Conservation (phyloP, 176 grass and related monocot species). For the Triticum dicoccoides region DNA sequence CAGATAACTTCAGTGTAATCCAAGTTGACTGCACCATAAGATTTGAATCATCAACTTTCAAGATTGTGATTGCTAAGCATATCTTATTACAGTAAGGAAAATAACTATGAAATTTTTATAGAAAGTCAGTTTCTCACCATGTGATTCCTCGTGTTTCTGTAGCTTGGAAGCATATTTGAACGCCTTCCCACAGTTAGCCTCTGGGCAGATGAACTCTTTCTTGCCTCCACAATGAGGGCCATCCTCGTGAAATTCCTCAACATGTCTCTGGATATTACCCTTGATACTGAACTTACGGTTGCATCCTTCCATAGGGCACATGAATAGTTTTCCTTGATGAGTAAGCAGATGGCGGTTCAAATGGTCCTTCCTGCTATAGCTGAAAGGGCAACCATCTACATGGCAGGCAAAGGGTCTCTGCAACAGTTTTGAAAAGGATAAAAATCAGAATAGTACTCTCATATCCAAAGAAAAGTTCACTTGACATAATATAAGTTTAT, state of each 20-base stretch:
- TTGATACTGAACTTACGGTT: conserved; percentile 54
- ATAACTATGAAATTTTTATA: background rate
- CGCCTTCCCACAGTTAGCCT: conserved; percentile 56
- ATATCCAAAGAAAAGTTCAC: background rate
- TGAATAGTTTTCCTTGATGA: conserved; percentile 62
- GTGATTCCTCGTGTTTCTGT: conserved; percentile 65
- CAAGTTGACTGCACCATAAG: conserved; percentile 46
- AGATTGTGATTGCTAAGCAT: background rate
- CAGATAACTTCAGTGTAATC: conserved; percentile 69
- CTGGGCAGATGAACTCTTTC: conserved; percentile 53
- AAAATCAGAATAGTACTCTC: conserved; percentile 15
- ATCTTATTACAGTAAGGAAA: conserved; percentile 11
- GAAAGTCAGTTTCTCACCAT: conserved; percentile 44
- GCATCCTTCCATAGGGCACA: conserved; percentile 59
- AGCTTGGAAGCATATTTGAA: conserved; percentile 71
- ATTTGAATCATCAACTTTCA: background rate
- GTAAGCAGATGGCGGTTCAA: conserved; percentile 65
- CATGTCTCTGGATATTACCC: conserved; percentile 66
- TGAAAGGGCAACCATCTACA: conserved; percentile 52
- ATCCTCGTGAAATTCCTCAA: conserved; percentile 51
- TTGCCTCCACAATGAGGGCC: conserved; percentile 25
- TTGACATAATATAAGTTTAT: conserved; percentile 9
- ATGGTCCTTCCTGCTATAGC: conserved; percentile 75
- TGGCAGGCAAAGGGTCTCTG: conserved; percentile 64
- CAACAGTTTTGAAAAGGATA: conserved; percentile 24